Conservation (phyloP, 768 basidiomycete species). For the Phylloporus sp. region DNA sequence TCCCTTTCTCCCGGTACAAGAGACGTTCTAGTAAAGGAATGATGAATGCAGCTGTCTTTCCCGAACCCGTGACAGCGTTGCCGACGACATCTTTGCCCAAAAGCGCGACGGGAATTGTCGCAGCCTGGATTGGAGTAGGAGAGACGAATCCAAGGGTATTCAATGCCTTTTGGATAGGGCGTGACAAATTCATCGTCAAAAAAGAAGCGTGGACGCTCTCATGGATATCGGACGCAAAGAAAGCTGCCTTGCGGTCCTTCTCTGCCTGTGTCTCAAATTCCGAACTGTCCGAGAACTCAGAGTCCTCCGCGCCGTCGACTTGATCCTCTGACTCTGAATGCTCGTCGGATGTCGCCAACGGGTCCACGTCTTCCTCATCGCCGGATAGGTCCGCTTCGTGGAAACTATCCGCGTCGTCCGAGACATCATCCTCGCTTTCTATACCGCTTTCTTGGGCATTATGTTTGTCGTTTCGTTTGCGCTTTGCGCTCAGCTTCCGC, state of each 20-base stretch:
- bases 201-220: conserved; percentile 71
- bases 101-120: conserved; percentile 90
- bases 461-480: conserved; percentile 47
- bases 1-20: conserved; percentile 86
- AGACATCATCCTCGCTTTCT: conserved; percentile 16
- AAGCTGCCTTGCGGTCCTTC: conserved; percentile 76
- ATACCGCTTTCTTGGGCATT: conserved; percentile 36
- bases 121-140: conserved; percentile 95
- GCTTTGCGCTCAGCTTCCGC: conserved; percentile 54
- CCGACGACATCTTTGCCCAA: conserved; percentile 96
- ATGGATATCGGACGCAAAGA: conserved; percentile 65
- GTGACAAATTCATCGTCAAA: conserved; percentile 90
- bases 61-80: conserved; percentile 93
- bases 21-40: conserved; percentile 93
- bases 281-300: conserved; percentile 54
- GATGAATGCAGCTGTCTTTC: conserved; percentile 97
- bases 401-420: conserved; percentile 2
- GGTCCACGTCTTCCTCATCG: conserved; percentile 31
- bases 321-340: conserved; percentile 29
- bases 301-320: conserved; percentile 32
- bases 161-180: conserved; percentile 88
- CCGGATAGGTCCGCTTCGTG: conserved; percentile 29
- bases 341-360: conserved; percentile 32
- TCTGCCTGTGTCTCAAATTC: conserved; percentile 58
- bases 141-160: conserved; percentile 74